A percentile compares a stretch with the other conserved stretches of the same genome.
Evolutionary conservation across 2,329 filamentous ascomycete genomes (phyloP).

Genomic region (Tolypocladium ophioglossoides): DNA sequence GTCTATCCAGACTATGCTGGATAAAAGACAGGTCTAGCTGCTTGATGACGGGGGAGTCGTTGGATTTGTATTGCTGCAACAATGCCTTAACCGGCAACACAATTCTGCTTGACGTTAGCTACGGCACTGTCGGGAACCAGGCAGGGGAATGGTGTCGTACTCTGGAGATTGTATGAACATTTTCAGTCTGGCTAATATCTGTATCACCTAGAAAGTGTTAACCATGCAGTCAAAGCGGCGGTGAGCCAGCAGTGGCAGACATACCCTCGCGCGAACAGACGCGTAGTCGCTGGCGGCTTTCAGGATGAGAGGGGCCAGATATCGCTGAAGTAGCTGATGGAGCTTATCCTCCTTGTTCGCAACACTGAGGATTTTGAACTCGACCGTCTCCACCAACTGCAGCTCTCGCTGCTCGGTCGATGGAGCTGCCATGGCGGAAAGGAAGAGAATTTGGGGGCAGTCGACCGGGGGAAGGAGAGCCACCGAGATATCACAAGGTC

Average conservation of each 20-base stretch:
- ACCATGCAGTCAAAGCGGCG: background rate
- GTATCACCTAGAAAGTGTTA: slow-evolving; percentile 30
- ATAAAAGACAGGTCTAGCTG: slow-evolving; percentile 86
- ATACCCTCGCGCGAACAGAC: slow-evolving; percentile 67
- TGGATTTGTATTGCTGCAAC: slow-evolving; percentile 79
- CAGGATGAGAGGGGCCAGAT: slow-evolving; percentile 70
- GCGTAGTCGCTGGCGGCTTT: slow-evolving; percentile 77
- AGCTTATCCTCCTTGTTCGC: slow-evolving; percentile 79
- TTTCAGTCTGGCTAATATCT: slow-evolving; percentile 40
- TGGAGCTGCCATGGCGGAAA: slow-evolving; percentile 21
- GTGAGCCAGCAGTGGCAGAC: slow-evolving; percentile 1
- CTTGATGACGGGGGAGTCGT: slow-evolving; percentile 62
- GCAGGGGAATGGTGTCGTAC: slow-evolving; percentile 20
- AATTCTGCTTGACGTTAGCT: slow-evolving; percentile 33
- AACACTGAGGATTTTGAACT: slow-evolving; percentile 67
- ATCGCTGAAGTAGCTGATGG: slow-evolving; percentile 64
- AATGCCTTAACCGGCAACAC: slow-evolving; percentile 76
- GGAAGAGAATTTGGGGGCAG: background rate
- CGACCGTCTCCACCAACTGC: slow-evolving; percentile 72
- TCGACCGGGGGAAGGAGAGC: background rate
- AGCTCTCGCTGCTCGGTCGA: slow-evolving; percentile 61
- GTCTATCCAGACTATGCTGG: slow-evolving; percentile 59
- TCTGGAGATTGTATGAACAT: slow-evolving; percentile 41
- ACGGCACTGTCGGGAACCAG: background rate
- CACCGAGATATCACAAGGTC: background rate